Evolutionary conservation across 139 green algal genomes (phyloP).

Genomic region (Chlamydomonas asymmetrica): DNA sequence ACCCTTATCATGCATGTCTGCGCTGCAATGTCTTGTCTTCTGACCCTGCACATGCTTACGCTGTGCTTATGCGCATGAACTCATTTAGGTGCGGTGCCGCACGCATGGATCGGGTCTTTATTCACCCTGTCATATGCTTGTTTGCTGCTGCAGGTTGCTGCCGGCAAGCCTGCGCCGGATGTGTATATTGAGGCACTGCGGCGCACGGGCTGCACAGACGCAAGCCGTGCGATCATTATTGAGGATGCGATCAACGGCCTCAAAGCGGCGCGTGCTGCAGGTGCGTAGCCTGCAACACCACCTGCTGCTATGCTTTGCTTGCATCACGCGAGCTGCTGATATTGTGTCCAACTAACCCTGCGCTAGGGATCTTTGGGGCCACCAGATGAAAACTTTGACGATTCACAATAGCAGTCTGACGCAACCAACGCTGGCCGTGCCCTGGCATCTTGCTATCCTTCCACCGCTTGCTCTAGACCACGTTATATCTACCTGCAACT

Average conservation of each 20-base stretch:
- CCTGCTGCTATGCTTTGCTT: neutral
- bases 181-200: conserved; percentile 75
- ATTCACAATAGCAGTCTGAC: too few species aligned
- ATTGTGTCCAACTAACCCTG: neutral
- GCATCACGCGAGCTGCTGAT: neutral
- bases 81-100: conserved; percentile 11
- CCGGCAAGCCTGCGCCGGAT: conserved; percentile 77
- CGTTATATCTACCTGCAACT: neutral
- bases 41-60: too few species aligned
- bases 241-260: conserved; percentile 78
- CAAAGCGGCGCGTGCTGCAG: conserved; percentile 50
- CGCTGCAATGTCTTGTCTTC: too few species aligned
- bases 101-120: neutral
- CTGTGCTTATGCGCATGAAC: too few species aligned
- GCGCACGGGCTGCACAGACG: conserved; percentile 45
- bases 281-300: neutral
- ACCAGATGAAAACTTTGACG: too few species aligned
- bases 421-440: too few species aligned
- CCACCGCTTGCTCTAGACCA: neutral
- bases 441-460: neutral
- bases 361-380: too few species aligned
- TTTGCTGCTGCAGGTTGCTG: conserved; percentile 38
- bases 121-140: neutral
- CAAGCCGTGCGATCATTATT: conserved; percentile 53
- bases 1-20: too few species aligned